Evolutionary conservation across 768 basidiomycete species (phyloP), one percentile per base, ranked within the genome.

Genomic region (Cubamyces lactineus): DNA sequence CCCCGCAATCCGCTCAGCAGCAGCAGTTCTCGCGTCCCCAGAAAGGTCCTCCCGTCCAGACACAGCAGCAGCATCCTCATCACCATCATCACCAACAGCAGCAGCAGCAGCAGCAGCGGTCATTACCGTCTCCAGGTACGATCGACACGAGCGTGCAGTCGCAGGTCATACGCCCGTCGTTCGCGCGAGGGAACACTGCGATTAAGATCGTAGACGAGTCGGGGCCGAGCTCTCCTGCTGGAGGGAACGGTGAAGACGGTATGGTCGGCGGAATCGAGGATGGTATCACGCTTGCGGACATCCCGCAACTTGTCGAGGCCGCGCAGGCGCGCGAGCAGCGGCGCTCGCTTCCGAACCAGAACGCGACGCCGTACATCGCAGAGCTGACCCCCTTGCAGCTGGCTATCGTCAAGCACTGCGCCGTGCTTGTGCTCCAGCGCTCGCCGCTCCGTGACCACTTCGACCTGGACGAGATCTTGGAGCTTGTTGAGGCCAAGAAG

Each of bases 401-500:
- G 59, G 86, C 92, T 4, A 92, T 98, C 64, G 85, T 98, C 73
- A 96, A 94, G 75, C 92, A 98, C 73, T 89, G 87, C 57, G 94
- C 96, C 2, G 85, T 98, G 2, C 80, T 96, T 6, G 84, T 86
- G 8, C 79, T 99, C 48, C 85, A 86, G 63, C 83, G 88, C 65
- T 92, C 90, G 4, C 86, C 90, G 11, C 75, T 98, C 30, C 85
- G 82, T 66, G 91, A 94, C 63, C 84, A 89, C 54, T 86, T 94
- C 58, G 94, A 96, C 66, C 70, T 98, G 66, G 97, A 98, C 63
- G 97, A 99, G 72, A 80, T 98, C 55, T 74, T 98, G 66, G 96
- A 98, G 76, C 79, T 97, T 73, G 85, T 99, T 28, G 96, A 98
- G 73, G 80, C 80, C 21, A 92, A 96, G 82, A 98, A 96, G 81